Base-by-base conservation (phyloP, 1,284 basidiomycete genomes). In the Moniliella sp. region DNA sequence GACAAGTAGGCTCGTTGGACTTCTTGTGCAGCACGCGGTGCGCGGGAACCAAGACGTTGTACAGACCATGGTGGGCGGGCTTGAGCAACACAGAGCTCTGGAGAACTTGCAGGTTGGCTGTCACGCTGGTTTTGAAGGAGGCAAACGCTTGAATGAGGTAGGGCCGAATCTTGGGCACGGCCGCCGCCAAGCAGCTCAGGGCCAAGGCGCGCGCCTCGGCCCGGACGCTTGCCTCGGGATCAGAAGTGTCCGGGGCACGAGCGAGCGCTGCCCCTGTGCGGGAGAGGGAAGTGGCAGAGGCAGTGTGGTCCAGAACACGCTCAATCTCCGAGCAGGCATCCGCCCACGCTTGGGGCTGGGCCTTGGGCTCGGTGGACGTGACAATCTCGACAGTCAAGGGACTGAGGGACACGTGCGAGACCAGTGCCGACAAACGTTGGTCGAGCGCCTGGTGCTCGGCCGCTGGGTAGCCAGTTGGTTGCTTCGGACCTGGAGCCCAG, bases 81-180 rank as follows among this genome's bases (percentile, higher is more conserved):
- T 84, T 84, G 38, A 88, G 64, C 32, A 94, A 67, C 1, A 86
- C 68, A 0, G 79, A 77, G 0, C 78, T 78, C 56, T 99, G 91
- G 2, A 94, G 66, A 28, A 93, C 75, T 48, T 83, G 80, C 64
- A 94, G 72, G 54, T 97, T 93, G 5, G 83, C 82, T 8, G 80
- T 76, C 44, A 94, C 76, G 39, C 74, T 83, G 14, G 65, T 65
- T 32, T 75, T 73, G 34, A 93, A 77, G 5, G 84, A 77, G 29
- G 76, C 72, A 43, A 94, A 69, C 4, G 91, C 64, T 1, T 73
- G 68, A 9, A 84, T 66, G 48, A 97, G 81, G 65, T 84, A 86
- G 0, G 68, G 66, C n/a, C 83, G 74, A 17, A 97, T 67, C 59
- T 88, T 88, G 7, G 75, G 75, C 2, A 82, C 74, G 23, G 79